These are phyloP conservation scores for Phoma sp. DNA, from an alignment of 2,329 filamentous ascomycete genomes.

Conservation along the genomic window DNA sequence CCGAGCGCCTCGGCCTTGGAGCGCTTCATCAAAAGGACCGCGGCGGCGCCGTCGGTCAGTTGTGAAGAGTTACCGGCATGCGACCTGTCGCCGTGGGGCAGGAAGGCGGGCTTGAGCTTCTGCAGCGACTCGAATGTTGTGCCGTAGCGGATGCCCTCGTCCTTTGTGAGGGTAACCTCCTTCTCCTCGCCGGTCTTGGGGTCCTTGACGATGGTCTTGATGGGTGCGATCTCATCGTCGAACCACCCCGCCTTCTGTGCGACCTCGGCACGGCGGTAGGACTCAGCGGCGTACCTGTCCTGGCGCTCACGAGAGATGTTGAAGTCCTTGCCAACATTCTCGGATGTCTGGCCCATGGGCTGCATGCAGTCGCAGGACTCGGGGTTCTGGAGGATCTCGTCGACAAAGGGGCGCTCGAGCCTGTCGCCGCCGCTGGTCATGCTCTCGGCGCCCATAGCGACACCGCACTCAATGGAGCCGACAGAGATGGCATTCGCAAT, in stretches of 20 bases:
- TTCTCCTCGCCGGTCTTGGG: conserved; percentile 80
- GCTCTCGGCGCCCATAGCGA: conserved; percentile 86
- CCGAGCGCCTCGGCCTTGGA: conserved; percentile 85
- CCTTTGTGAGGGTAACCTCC: conserved; percentile 79
- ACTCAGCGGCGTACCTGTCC: conserved; percentile 86
- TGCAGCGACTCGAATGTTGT: conserved; percentile 82
- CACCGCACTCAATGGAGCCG: conserved; percentile 84
- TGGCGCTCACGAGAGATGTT: conserved; percentile 80
- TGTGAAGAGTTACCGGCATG: conserved; percentile 96
- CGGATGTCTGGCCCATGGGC: conserved; percentile 97
- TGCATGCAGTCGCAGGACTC: conserved; percentile 87
- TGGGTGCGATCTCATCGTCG: conserved; percentile 92
- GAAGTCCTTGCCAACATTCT: conserved; percentile 94
- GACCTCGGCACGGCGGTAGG: conserved; percentile 83
- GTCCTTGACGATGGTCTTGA: conserved; percentile 82
- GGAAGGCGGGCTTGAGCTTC: conserved; percentile 91
- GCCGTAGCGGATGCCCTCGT: conserved; percentile 90
- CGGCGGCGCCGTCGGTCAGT: conserved; percentile 92
- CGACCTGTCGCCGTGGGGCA: conserved; percentile 83
- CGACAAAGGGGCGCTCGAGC: conserved; percentile 76
- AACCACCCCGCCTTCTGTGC: conserved; percentile 93
- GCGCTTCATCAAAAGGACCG: conserved; percentile 91
- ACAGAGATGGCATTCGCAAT: conserved; percentile 85
- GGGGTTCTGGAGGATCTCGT: conserved; percentile 75
- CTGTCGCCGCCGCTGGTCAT: conserved; percentile 81